Conservation (phyloP, 179 eudicot genomes). For the Silene coronaria region DNA sequence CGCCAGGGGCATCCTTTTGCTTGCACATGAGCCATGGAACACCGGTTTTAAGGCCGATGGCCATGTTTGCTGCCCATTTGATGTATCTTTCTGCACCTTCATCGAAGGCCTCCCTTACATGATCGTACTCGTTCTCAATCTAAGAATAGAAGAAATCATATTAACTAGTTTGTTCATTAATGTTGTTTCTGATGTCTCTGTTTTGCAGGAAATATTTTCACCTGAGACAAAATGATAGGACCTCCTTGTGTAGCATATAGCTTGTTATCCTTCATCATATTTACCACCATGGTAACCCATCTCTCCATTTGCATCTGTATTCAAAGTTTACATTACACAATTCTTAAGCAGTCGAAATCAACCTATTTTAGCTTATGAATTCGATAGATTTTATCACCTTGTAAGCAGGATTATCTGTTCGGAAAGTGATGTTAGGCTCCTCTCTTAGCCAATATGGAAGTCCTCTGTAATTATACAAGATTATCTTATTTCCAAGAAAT, state of each 20-base stretch:
- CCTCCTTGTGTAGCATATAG: constrained; percentile 82
- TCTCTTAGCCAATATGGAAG: constrained; percentile 85
- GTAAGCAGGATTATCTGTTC: constrained; percentile 71
- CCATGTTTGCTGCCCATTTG: constrained; percentile 75
- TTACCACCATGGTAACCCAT: constrained; percentile 42
- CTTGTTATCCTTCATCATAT: constrained; percentile 58
- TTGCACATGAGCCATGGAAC: constrained; percentile 99
- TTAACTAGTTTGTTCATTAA: not conserved
- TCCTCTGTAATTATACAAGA: constrained; percentile 47
- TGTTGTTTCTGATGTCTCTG: not conserved
- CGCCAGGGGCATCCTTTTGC: constrained; percentile 69
- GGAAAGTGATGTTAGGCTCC: constrained; percentile 50
- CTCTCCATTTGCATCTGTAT: constrained; percentile 55
- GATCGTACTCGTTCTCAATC: constrained; percentile 89
- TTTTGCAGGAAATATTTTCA: constrained; percentile 13
- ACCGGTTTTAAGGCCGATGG: constrained; percentile 45
- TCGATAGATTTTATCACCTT: constrained; percentile 38
- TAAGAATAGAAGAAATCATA: constrained; percentile 14
- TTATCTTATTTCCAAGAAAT: not conserved
- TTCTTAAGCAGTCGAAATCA: not conserved
- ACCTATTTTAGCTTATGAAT: not conserved
- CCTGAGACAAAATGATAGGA: constrained; percentile 86
- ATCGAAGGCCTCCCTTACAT: constrained; percentile 50
- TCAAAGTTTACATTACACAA: not conserved
- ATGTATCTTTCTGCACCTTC: constrained; percentile 48